A percentile compares a stretch with the other conserved stretches of the same genome.
Conservation (phyloP, 2,329 filamentous ascomycete species). For the Colletotrichum somersetense region DNA sequence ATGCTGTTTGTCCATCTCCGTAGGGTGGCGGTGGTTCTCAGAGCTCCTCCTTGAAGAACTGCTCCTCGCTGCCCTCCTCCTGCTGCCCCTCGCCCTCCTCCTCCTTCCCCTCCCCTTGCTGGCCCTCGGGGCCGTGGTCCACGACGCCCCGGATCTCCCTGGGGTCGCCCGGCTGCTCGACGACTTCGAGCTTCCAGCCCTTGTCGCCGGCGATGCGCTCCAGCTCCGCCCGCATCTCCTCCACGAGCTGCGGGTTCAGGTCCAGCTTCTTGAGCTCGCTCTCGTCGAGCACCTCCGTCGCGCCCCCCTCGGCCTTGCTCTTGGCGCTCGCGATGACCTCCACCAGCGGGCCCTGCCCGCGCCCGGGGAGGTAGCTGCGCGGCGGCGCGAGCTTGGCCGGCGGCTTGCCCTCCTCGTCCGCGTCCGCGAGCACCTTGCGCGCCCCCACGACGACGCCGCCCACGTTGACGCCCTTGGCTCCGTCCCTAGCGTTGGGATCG, state of each 20-base stretch:
- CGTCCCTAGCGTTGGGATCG: slow-evolving; percentile 38
- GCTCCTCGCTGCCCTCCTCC: slow-evolving; percentile 62
- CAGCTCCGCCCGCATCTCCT: slow-evolving; percentile 76
- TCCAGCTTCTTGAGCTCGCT: slow-evolving; percentile 78
- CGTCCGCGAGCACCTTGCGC: slow-evolving; percentile 61
- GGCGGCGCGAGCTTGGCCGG: slow-evolving; percentile 61
- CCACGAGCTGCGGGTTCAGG: slow-evolving; percentile 74
- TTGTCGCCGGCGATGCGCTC: slow-evolving; percentile 76
- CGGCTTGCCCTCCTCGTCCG: slow-evolving; percentile 61
- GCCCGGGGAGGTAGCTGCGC: slow-evolving; percentile 53
- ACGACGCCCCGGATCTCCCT: slow-evolving; percentile 78
- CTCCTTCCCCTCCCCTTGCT: slow-evolving; percentile 25
- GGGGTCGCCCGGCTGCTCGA: slow-evolving; percentile 74
- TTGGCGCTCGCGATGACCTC: slow-evolving; percentile 61
- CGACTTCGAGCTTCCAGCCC: slow-evolving; percentile 84
- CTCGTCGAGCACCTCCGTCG: slow-evolving; percentile 70
- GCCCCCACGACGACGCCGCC: slow-evolving; percentile 68
- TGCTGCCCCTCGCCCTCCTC: slow-evolving; percentile 32
- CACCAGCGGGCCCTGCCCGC: slow-evolving; percentile 45
- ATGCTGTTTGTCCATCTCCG: slow-evolving; percentile 23
- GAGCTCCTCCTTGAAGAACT: slow-evolving; percentile 67
- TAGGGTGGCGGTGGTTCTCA: slow-evolving; percentile 43
- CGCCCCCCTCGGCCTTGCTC: slow-evolving; percentile 70
- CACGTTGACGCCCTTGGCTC: slow-evolving; percentile 54
- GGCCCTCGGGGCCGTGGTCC: slow-evolving; percentile 63